These are phyloP conservation scores for Paramecium caudatum DNA, from an alignment of 73 alveolate species.

Conservation along the genomic window DNA sequence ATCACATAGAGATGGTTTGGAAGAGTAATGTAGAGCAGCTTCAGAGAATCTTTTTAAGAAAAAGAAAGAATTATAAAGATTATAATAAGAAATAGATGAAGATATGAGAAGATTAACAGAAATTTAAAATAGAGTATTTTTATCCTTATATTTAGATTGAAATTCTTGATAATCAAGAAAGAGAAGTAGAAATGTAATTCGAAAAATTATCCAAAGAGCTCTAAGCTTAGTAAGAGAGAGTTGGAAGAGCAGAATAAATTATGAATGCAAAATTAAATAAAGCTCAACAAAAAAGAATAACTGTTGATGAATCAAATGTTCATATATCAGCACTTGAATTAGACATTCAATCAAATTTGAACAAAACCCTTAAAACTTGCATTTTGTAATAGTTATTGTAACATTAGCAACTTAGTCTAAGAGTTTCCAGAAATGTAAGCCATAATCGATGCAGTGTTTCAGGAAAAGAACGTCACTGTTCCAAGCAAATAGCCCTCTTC, in stretches of 20 bases:
- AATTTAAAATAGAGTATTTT: constrained; percentile 80
- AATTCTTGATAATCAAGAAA: constrained; percentile 63
- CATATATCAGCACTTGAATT: constrained; percentile 61
- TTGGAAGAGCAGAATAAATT: constrained; percentile 62
- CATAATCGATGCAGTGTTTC: constrained; percentile 46
- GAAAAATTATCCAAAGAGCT: constrained; percentile 39
- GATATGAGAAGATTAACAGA: constrained; percentile 91
- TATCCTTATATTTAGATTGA: constrained; percentile 54
- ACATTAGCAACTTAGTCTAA: constrained; percentile 50
- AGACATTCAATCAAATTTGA: constrained; percentile 59
- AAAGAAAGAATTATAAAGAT: constrained; percentile 86
- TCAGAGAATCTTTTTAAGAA: constrained; percentile 88
- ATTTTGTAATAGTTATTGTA: constrained; percentile 27
- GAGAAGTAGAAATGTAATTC: constrained; percentile 52
- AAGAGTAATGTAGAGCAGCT: constrained; percentile 94
- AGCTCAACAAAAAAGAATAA: constrained; percentile 21
- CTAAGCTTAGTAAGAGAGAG: constrained; percentile 23
- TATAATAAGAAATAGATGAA: constrained; percentile 88
- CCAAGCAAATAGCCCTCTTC: constrained; percentile 60
- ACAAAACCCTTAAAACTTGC: constrained; percentile 62
- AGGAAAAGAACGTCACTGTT: constrained; percentile 30
- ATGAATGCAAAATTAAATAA: constrained; percentile 34
- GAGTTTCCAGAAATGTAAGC: constrained; percentile 68
- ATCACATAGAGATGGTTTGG: constrained; percentile 79
- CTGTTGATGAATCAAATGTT: constrained; percentile 62